Evolutionary conservation across 2,329 filamentous ascomycete species (phyloP).

Genomic region (Chrysoporthe austroafricana): DNA sequence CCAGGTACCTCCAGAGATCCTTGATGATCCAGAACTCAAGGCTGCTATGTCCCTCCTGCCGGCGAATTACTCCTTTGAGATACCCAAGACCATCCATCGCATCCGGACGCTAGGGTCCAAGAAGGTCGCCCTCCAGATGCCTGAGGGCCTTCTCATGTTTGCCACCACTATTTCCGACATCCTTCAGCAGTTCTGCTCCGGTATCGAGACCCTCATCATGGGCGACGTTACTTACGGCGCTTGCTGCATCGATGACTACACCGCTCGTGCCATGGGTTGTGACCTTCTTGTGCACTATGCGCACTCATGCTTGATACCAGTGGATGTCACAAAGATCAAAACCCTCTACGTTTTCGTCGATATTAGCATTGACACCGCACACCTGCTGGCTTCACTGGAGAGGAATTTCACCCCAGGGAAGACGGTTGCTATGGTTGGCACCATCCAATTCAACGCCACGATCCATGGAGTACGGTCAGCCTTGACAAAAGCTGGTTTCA

Average conservation of each 20-base stretch:
- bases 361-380: constrained; percentile 90
- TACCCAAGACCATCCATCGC: constrained; percentile 96
- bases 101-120: constrained; percentile 80
- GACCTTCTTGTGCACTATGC: constrained; percentile 96
- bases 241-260: constrained; percentile 99
- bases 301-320: constrained; percentile 93
- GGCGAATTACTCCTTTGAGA: constrained; percentile 97
- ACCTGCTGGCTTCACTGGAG: constrained; percentile 83
- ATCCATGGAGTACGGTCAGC: constrained; percentile 81
- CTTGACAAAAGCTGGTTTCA: constrained; percentile 83
- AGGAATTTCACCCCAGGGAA: constrained; percentile 86
- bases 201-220: constrained; percentile 94
- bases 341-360: constrained; percentile 98
- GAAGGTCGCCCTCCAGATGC: constrained; percentile 93
- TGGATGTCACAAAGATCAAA: constrained; percentile 95
- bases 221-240: constrained; percentile 98
- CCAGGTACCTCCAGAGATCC: constrained; percentile 84
- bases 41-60: constrained; percentile 86
- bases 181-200: constrained; percentile 89
- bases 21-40: constrained; percentile 83
- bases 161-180: constrained; percentile 98
- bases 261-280: constrained; percentile 88
- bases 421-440: constrained; percentile 90
- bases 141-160: constrained; percentile 91
- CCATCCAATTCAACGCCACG: constrained; percentile 98